A percentile compares a stretch with the other conserved stretches of the same genome.
Evolutionary conservation across 1,284 basidiomycete genomes (phyloP).

Genomic region (Tylopilus sp.): DNA sequence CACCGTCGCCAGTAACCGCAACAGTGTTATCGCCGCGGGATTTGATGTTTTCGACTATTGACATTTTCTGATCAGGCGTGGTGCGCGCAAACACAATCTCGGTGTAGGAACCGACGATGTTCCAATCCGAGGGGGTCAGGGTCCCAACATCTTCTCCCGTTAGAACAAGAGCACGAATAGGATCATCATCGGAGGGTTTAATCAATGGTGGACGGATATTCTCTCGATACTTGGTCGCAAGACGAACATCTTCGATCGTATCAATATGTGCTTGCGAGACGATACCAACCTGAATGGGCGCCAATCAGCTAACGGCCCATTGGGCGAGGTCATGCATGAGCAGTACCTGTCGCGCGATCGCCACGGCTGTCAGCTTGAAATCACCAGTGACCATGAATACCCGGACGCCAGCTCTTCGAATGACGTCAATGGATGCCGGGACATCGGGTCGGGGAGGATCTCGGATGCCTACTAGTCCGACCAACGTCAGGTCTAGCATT

Average conservation of each 20-base stretch:
- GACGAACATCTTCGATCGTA: slow-evolving; percentile 49
- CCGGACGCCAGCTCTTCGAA: slow-evolving; percentile 58
- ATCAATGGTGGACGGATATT: slow-evolving; percentile 29
- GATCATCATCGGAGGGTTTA: slow-evolving; percentile 43
- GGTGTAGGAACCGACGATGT: slow-evolving; percentile 56
- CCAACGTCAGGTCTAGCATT: slow-evolving; percentile 58
- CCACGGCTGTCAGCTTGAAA: slow-evolving; percentile 55
- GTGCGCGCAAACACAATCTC: slow-evolving; percentile 73
- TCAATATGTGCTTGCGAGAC: slow-evolving; percentile 61
- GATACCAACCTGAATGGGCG: slow-evolving; percentile 62
- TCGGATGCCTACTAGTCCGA: slow-evolving; percentile 70
- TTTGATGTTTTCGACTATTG: slow-evolving; percentile 67
- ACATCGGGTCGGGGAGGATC: slow-evolving; percentile 70
- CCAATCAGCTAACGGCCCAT: not conserved
- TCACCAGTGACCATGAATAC: slow-evolving; percentile 71
- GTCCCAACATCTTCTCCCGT: slow-evolving; percentile 58
- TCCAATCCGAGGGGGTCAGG: slow-evolving; percentile 60
- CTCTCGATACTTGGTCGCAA: slow-evolving; percentile 27
- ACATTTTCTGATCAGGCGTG: slow-evolving; percentile 70
- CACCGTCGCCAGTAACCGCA: slow-evolving; percentile 68
- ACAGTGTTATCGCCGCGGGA: slow-evolving; percentile 58
- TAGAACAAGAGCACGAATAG: slow-evolving; percentile 50
- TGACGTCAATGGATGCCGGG: slow-evolving; percentile 55
- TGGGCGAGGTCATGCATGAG: not conserved
- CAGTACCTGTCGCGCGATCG: slow-evolving; percentile 56